Base-by-base conservation (phyloP, 2,329 filamentous ascomycete species). In the Tolypocladium nubicola region DNA sequence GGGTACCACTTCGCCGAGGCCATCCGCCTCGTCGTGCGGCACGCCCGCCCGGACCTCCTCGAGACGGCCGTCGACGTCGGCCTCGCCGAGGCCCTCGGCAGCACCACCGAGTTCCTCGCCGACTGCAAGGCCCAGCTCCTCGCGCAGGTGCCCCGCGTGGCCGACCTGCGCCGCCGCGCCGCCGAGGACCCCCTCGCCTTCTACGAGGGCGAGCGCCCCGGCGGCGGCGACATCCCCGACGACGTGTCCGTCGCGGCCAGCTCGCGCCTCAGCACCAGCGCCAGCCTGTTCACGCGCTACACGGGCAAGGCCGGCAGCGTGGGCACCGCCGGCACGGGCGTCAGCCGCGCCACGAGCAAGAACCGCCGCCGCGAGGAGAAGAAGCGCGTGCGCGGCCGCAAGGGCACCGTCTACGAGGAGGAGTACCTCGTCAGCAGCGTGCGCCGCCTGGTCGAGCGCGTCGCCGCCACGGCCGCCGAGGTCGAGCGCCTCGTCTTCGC, bases 401-500 rank as follows among this genome's bases (percentile, higher is more conserved):
- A 97, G 77, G 94, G 94, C 13, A 96, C 90, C 19, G 89, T 99
- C 6, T 99, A 99, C 71, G 94, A 99, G 71, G 93, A 97, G 68
- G 94, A 97, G 72, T 99, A 99, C 71, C 82, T 99, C 6, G 86
- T 96, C 58, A 94, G 92, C 70, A 93, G 87, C 63, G 85, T 97
- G 40, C 83, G 87, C 14, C 80, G 94, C 30, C 79, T 99, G 39
- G 83, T 96, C 16, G 90, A 96, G 70, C 81, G 92, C 40, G 84
- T 96, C 26, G 90, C 92, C 70, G 78, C 78, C 26, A 80, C 87
- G 3, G 81, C 85, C 54, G 79, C 82, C 1, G 94, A 99, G 69
- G 83, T 90, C 0, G 81, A 84, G 66, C 75, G 85, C 19, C 78
- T 97, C 9, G 81, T 96, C 0, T 85, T 88, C 62, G 91, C 88